Base-by-base conservation (phyloP, 1,139 yeast genomes). In the Candida albicans region DNA sequence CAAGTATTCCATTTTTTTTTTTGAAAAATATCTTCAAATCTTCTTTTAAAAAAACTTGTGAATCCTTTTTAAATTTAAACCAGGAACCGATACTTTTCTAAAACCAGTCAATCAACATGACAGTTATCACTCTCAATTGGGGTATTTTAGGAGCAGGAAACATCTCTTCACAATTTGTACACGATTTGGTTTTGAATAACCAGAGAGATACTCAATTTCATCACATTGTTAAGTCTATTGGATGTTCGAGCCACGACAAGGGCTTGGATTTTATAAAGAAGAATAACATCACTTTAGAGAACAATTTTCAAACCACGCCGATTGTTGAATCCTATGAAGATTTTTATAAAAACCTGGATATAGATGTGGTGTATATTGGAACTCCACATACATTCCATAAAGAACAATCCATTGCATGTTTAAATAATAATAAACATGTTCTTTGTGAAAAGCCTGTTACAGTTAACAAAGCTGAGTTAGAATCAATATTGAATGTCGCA, bases 361-460 rank as follows among this genome's bases (percentile, higher is more conserved):
- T 81, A 34, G 79, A 81, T 45, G 67, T 77, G 24, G 73, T 82
- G 31, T 82, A 82, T 56, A 65, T 82, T 38, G 86, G 83, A 3
- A 73, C 82, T 6, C 86, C 86, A 3, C 85, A 81, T 61, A 63
- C 71, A 8, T 65, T 68, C 51, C 87, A 82, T 58, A 75, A 76
- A 49, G 72, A 70, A 32, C 75, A 73, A 50, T 75, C 76, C 14
- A 62, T 70, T 41, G 56, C 64, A 35, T 81, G 83, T n/a, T 64
- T 82, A 50, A 61, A 67, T 14, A 68, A 76, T 34, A 81, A 76
- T n/a, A 60, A 62, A 41, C 79, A 80, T 56, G 82, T 81, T 26
- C 64, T 82, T 42, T 76, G 83, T 54, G 87, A 82, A 55, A 82
- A 82, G 59, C 84, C 87, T 2, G 68, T 80, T 51, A 75, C 84